phyloP scores from a whole-genome alignment of 2,329 filamentous ascomycete species.

The Fusarium sp. region DNA sequence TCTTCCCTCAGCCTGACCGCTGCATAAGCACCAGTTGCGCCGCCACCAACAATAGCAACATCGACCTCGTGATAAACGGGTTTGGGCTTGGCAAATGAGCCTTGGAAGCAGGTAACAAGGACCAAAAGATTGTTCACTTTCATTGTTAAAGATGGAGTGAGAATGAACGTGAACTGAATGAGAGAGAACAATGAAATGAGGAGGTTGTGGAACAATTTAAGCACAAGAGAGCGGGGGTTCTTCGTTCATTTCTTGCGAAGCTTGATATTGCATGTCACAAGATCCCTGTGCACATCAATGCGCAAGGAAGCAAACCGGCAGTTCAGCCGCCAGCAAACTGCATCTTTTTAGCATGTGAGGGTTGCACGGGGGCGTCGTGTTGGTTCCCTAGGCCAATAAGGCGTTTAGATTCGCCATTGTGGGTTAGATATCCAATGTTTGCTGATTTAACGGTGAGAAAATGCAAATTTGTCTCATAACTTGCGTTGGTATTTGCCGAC shows the following conservation, averaged over 20 bases:
- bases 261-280: neutral
- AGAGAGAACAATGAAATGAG: neutral
- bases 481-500: neutral
- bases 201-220: neutral
- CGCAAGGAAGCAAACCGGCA: neutral
- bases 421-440: neutral
- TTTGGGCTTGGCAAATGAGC: neutral
- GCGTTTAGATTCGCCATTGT: neutral
- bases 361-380: neutral
- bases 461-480: neutral
- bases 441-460: neutral
- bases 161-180: neutral
- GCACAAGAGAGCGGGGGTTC: neutral
- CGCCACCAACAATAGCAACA: slow-evolving; percentile 34
- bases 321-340: neutral
- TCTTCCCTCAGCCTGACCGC: slow-evolving; percentile 40
- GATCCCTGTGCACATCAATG: neutral
- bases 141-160: neutral
- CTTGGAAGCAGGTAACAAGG: slow-evolving; percentile 1
- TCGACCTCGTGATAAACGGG: slow-evolving; percentile 21
- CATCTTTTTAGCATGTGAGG: neutral
- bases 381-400: neutral
- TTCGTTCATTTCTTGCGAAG: neutral
- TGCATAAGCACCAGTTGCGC: slow-evolving; percentile 34
- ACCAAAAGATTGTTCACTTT: neutral